A percentile compares a stretch with the other conserved stretches of the same genome.
These are phyloP conservation scores for Pisolithus microcarpus DNA, from an alignment of 768 basidiomycete genomes.

Conservation along the genomic window DNA sequence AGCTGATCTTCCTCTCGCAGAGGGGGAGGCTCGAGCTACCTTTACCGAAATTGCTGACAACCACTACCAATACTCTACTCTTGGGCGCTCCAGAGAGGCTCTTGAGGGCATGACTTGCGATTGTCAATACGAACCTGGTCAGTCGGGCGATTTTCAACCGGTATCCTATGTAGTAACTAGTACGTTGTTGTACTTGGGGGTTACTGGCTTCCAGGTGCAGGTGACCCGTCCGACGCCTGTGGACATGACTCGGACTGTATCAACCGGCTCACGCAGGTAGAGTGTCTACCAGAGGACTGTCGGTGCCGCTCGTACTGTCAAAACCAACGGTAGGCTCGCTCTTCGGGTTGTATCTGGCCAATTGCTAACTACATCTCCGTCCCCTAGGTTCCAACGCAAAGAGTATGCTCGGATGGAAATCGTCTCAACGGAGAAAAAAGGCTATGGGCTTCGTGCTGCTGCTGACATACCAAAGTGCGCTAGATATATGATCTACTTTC, in stretches of 20 bases:
- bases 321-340: slow-evolving; percentile 73
- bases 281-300: slow-evolving; percentile 89
- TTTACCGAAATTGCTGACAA: slow-evolving; percentile 73
- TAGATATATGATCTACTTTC: not conserved
- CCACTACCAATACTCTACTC: slow-evolving; percentile 78
- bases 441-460: slow-evolving; percentile 83
- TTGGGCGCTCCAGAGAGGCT: slow-evolving; percentile 84
- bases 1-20: slow-evolving; percentile 70
- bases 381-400: slow-evolving; percentile 72
- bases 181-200: slow-evolving; percentile 14
- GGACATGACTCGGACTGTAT: slow-evolving; percentile 90
- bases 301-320: slow-evolving; percentile 73
- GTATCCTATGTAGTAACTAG: slow-evolving; percentile 25
- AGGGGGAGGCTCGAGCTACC: slow-evolving; percentile 59
- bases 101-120: slow-evolving; percentile 96
- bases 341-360: not conserved
- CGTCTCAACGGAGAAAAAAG: slow-evolving; percentile 92
- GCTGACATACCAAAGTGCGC: slow-evolving; percentile 58
- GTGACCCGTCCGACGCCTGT: slow-evolving; percentile 64
- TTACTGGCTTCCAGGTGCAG: slow-evolving; percentile 40
- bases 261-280: slow-evolving; percentile 94
- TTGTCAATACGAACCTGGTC: slow-evolving; percentile 77
- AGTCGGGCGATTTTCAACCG: slow-evolving; percentile 31
- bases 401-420: slow-evolving; percentile 85
- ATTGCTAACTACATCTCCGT: not conserved